Percentiles rank a stretch among this genome's conserved stretches.
phyloP scores from a whole-genome alignment of 2,329 filamentous ascomycete species.

The Hansfordia pulvinata region DNA sequence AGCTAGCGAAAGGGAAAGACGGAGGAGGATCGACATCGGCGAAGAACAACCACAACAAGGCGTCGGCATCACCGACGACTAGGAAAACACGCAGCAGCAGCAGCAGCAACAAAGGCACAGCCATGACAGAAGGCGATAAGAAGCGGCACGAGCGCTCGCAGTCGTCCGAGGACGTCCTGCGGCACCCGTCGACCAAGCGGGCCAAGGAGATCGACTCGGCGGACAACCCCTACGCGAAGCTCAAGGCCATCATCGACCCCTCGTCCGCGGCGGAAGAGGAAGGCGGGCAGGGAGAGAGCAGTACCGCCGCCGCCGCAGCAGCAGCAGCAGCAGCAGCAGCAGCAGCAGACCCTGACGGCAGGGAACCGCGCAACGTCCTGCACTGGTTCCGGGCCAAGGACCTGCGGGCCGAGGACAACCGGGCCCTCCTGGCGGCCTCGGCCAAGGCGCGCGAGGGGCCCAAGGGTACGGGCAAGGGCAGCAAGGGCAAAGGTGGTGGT shows the following conservation, averaged over 20 bases:
- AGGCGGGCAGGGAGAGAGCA: too few relatives aligned
- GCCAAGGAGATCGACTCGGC: conserved; percentile 11
- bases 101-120: neutral
- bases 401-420: conserved; percentile 11
- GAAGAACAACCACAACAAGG: neutral
- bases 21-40: too few relatives aligned
- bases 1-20: too few relatives aligned
- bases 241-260: conserved; percentile 5
- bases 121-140: neutral
- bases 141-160: conserved; percentile 6
- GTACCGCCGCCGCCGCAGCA: too few relatives aligned
- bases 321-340: conserved; percentile 1
- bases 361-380: conserved; percentile 6
- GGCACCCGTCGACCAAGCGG: conserved; percentile 12
- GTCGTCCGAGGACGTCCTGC: conserved; percentile 9
- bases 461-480: too few relatives aligned
- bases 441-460: too few relatives aligned
- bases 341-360: neutral
- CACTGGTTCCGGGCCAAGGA: conserved; percentile 14
- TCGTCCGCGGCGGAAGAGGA: too few relatives aligned
- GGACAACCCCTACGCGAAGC: conserved; percentile 7
- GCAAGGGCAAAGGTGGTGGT: conserved; percentile 3
- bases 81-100: neutral
- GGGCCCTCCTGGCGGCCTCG: conserved; percentile 8
- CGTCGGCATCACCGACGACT: neutral